These are phyloP conservation scores for Fusarium fracticaudum DNA, from an alignment of 2,329 filamentous ascomycete species.

Conservation along the genomic window DNA sequence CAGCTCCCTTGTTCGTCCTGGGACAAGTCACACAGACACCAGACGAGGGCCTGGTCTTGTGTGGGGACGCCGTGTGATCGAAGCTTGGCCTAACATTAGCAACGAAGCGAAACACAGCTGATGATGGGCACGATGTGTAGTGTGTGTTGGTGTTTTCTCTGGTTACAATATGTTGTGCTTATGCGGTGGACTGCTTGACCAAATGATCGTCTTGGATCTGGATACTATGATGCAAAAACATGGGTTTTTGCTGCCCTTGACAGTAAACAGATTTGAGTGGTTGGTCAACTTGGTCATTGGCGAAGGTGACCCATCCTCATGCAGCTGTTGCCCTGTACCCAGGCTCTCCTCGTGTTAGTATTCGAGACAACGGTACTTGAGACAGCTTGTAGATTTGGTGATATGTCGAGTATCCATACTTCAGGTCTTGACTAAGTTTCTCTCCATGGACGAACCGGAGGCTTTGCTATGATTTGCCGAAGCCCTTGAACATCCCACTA, in stretches of 20 bases:
- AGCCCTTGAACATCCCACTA: constrained; percentile 26
- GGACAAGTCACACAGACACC: constrained; percentile 35
- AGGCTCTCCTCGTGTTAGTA: constrained; percentile 27
- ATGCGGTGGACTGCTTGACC: background rate
- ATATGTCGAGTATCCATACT: constrained; percentile 22
- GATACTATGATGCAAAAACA: background rate
- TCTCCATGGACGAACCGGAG: background rate
- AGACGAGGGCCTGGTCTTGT: constrained; percentile 23
- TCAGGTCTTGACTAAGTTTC: constrained; percentile 19
- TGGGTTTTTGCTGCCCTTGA: constrained; percentile 9
- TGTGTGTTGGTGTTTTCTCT: constrained; percentile 2
- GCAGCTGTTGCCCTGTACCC: constrained; percentile 27
- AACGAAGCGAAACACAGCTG: constrained; percentile 25
- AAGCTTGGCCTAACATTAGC: constrained; percentile 29
- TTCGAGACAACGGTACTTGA: constrained; percentile 30
- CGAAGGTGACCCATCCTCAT: constrained; percentile 26
- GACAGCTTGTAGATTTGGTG: constrained; percentile 7
- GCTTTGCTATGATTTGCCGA: constrained; percentile 25
- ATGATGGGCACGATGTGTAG: background rate
- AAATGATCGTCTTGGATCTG: background rate
- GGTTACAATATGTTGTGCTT: background rate
- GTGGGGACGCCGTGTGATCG: constrained; percentile 37
- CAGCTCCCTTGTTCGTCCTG: constrained; percentile 26
- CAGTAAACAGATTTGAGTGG: constrained; percentile 10
- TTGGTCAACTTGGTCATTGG: constrained; percentile 7